These are phyloP conservation scores for Fusarium anguioides DNA, from an alignment of 2,329 filamentous ascomycete genomes.

Conservation along the genomic window DNA sequence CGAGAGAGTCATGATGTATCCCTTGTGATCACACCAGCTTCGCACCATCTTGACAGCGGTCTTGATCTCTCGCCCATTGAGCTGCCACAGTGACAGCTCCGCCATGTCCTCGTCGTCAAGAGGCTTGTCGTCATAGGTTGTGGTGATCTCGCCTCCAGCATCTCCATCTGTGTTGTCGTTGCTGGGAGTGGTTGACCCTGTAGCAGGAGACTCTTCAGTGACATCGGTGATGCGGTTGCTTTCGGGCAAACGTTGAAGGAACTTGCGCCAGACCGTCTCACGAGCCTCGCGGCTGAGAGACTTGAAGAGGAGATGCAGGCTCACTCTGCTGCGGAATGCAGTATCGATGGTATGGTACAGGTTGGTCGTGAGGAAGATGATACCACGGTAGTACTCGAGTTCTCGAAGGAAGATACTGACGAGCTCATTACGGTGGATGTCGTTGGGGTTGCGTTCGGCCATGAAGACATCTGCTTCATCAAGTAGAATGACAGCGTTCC, in stretches of 20 bases:
- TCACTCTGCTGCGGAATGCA: slow-evolving; percentile 60
- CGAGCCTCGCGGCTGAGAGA: slow-evolving; percentile 53
- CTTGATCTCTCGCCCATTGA: slow-evolving; percentile 61
- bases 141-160: neutral
- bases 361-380: slow-evolving; percentile 60
- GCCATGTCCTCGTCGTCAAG: slow-evolving; percentile 52
- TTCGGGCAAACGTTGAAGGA: slow-evolving; percentile 52
- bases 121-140: slow-evolving; percentile 7
- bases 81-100: slow-evolving; percentile 54
- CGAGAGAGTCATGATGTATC: slow-evolving; percentile 54
- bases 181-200: slow-evolving; percentile 10
- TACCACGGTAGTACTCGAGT: slow-evolving; percentile 58
- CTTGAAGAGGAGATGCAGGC: slow-evolving; percentile 59
- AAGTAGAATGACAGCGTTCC: slow-evolving; percentile 63
- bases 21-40: slow-evolving; percentile 59
- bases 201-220: slow-evolving; percentile 1
- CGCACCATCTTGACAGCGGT: slow-evolving; percentile 59
- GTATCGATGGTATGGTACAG: slow-evolving; percentile 55
- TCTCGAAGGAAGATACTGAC: slow-evolving; percentile 60
- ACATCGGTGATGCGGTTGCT: slow-evolving; percentile 2
- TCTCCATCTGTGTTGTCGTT: neutral
- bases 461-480: slow-evolving; percentile 67
- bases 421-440: slow-evolving; percentile 61
- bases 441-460: slow-evolving; percentile 56
- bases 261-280: slow-evolving; percentile 58